Evolutionary conservation across 2,329 filamentous ascomycete genomes (phyloP).

Genomic region (Triangularia setosa): DNA sequence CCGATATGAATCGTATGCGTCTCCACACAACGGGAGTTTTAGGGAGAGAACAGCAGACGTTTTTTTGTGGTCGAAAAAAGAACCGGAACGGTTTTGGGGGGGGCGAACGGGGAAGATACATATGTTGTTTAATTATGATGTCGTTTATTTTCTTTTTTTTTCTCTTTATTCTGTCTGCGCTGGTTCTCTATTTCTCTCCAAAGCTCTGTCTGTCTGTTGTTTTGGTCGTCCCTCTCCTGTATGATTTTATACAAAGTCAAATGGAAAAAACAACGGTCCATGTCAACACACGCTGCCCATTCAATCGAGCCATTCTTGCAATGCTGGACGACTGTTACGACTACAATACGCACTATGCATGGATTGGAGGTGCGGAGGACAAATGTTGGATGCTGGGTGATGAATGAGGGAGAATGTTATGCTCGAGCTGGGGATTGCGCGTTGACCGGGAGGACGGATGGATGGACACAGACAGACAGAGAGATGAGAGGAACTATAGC

Average conservation of each 20-base stretch:
- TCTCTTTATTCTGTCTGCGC: not conserved
- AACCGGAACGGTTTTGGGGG: slow-evolving; percentile 10
- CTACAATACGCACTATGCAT: not conserved
- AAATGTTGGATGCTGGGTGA: not conserved
- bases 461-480: not conserved
- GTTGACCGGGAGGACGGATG: not conserved
- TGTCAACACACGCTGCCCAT: not conserved
- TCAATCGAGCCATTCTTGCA: not conserved
- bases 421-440: not conserved
- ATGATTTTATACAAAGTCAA: not conserved
- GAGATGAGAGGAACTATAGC: not conserved
- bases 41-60: not conserved
- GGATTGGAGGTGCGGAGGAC: not conserved
- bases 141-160: slow-evolving; percentile 29
- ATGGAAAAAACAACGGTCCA: not conserved
- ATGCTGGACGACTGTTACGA: not conserved
- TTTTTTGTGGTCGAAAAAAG: slow-evolving; percentile 23
- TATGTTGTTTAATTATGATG: slow-evolving; percentile 31
- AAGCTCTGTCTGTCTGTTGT: not conserved
- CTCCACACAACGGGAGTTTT: not conserved
- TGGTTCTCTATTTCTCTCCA: not conserved
- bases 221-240: not conserved
- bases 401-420: not conserved
- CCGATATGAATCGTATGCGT: not conserved
- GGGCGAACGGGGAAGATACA: slow-evolving; percentile 17